Evolutionary conservation across 2,329 filamentous ascomycete species (phyloP).

Genomic region (Dactylellina parvicollis): DNA sequence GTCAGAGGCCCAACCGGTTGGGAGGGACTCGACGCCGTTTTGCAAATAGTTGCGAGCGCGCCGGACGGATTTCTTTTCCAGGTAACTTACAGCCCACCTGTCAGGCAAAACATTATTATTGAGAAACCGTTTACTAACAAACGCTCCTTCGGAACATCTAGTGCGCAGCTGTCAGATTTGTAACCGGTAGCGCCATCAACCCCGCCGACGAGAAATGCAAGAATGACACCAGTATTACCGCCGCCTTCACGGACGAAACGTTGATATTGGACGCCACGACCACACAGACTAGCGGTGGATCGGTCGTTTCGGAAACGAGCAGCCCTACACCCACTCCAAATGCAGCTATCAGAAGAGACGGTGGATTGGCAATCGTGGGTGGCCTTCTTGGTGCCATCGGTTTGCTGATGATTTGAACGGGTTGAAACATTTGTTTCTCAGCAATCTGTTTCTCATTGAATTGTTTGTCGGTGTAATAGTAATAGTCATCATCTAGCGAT

Average conservation of each 20-base stretch:
- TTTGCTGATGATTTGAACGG: conserved; percentile 20
- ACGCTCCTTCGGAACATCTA: not conserved
- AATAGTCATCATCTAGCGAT: too few relatives aligned
- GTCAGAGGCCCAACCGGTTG: conserved; percentile 29
- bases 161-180: conserved; percentile 48
- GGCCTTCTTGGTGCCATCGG: conserved; percentile 16
- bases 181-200: not conserved
- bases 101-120: not conserved
- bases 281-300: not conserved
- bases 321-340: conserved; percentile 5
- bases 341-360: conserved; percentile 8
- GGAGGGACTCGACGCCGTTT: conserved; percentile 43
- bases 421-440: not conserved
- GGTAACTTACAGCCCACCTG: conserved; percentile 6
- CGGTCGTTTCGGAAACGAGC: not conserved
- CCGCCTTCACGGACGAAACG: conserved; percentile 3
- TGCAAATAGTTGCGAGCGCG: conserved; percentile 36
- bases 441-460: not conserved
- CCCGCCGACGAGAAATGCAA: conserved; percentile 13
- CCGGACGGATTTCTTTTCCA: conserved; percentile 49
- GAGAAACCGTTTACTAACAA: not conserved
- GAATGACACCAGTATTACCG: conserved; percentile 21
- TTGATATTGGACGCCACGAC: conserved; percentile 29
- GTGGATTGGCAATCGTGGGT: conserved; percentile 14
- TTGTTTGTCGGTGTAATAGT: not conserved